Evolutionary conservation across 139 green algal species (phyloP), one percentile per base, ranked within the genome.

Genomic region (Tetradesmus lagerheimii): DNA sequence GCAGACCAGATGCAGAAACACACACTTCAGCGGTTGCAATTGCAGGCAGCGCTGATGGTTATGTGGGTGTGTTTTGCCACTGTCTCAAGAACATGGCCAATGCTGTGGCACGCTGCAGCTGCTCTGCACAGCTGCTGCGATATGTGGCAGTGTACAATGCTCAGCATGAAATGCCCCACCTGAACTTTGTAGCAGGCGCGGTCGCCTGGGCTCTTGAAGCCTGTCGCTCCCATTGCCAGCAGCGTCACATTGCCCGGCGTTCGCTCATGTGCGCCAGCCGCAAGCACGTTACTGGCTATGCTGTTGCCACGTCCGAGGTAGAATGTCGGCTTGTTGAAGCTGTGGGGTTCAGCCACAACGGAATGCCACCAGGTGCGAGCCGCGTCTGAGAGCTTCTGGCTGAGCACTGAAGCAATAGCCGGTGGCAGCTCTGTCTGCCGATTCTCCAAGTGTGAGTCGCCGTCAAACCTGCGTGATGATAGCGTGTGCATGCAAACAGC

Each of bases 261-360:
- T 2, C 53, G 34, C 57, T 88, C 82, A 9, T 79, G 27, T 4
- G 82, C 82, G 23, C 50, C 82, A 38, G 27, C 31, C 34, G 37
- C 31, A 25, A 88, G 25, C 15, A 88, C 66, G 41, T 88, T 88
- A 23, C 39, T 88, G 31, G 50, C 83, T 4, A 62, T 29, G 37
- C 38, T 37, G 29, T 23, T 37, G 37, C 64, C 62, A 27, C 47
- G 20, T 3, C 83, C 83, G 2, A 88, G 38, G 18, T 88, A 80
- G 1, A 57, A 80, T 38, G 31, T 80, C 27, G 83, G 83, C 29
- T 80, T 80, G 9, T 35, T 80, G 83, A 88, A 88, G 64, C 83
- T 88, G 35, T 88, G 83, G 6, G 83, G 83, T 29, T 45, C 20
- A 27, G 57, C 31, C 11, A 38, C 35, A 4, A 88, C 1, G 27